phyloP scores from a whole-genome alignment of 768 basidiomycete genomes.

The Pulveroboletus sp. region DNA sequence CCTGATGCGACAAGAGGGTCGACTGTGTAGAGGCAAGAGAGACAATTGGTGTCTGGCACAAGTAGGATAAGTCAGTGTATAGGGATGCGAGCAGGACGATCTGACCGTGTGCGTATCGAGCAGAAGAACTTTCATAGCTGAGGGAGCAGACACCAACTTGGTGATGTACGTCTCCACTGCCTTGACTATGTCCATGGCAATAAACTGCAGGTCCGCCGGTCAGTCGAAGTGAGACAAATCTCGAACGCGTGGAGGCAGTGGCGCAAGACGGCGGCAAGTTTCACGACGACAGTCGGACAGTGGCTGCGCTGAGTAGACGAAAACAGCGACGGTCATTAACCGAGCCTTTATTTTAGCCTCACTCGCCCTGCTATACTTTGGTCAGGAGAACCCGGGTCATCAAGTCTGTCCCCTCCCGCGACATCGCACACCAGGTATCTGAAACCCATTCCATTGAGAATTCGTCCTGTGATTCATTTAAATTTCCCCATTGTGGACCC shows the following conservation, averaged over 20 bases:
- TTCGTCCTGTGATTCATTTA: not conserved
- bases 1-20: constrained; percentile 88
- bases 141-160: constrained; percentile 82
- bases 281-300: not conserved
- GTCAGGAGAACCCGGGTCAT: not conserved
- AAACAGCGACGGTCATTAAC: too few species aligned
- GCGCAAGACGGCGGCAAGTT: too few species aligned
- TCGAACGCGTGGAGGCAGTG: too few species aligned
- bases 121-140: constrained; percentile 93
- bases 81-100: not conserved
- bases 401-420: not conserved
- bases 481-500: not conserved
- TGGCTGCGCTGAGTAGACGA: too few species aligned
- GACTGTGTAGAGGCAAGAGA: constrained; percentile 95
- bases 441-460: not conserved
- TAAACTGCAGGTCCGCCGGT: not conserved
- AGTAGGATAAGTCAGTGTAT: constrained; percentile 1
- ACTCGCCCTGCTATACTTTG: too few species aligned
- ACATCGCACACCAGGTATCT: not conserved
- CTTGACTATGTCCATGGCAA: constrained; percentile 87
- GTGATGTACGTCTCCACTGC: constrained; percentile 92
- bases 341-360: too few species aligned
- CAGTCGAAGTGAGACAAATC: not conserved
- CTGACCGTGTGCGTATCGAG: constrained; percentile 92
- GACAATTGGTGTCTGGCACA: constrained; percentile 85